A percentile compares a stretch with the other conserved stretches of the same genome.
These are phyloP conservation scores for Rhodomyrtus psidioides DNA, from an alignment of 441 rosid species.

Conservation along the genomic window DNA sequence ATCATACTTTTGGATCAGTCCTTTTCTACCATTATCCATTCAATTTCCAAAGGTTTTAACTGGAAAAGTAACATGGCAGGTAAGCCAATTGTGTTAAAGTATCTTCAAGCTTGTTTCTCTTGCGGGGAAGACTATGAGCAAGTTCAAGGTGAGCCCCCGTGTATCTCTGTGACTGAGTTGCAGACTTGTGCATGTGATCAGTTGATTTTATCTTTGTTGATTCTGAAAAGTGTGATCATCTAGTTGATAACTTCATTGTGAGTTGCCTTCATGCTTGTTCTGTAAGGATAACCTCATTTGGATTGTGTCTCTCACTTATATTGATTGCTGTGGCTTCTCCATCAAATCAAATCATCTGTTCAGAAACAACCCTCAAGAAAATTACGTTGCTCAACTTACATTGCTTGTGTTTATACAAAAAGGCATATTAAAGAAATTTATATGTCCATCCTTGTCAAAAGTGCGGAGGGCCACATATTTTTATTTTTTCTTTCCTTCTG, in stretches of 20 bases:
- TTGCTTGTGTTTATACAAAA: background rate
- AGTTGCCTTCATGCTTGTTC: background rate
- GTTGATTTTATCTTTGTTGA: background rate
- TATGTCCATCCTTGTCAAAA: background rate
- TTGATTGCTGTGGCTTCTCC: background rate
- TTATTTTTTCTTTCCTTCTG: background rate
- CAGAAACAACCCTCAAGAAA: background rate
- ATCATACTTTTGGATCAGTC: background rate
- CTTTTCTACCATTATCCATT: background rate
- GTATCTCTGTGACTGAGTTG: background rate
- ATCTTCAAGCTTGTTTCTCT: conserved; percentile 78
- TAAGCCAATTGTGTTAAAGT: conserved; percentile 35
- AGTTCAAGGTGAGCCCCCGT: conserved; percentile 45
- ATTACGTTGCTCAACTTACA: background rate
- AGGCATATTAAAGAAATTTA: background rate
- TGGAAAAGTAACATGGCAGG: conserved; percentile 29
- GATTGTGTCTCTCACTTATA: background rate
- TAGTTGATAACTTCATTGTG: background rate
- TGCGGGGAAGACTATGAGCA: conserved; percentile 74
- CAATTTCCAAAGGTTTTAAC: background rate
- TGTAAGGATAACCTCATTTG: background rate
- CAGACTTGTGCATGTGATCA: background rate
- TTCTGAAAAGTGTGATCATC: background rate
- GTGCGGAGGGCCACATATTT: background rate
- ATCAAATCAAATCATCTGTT: background rate